These are phyloP conservation scores for Rubia tinctorum DNA, from an alignment of 305 asterid species.

Conservation along the genomic window DNA sequence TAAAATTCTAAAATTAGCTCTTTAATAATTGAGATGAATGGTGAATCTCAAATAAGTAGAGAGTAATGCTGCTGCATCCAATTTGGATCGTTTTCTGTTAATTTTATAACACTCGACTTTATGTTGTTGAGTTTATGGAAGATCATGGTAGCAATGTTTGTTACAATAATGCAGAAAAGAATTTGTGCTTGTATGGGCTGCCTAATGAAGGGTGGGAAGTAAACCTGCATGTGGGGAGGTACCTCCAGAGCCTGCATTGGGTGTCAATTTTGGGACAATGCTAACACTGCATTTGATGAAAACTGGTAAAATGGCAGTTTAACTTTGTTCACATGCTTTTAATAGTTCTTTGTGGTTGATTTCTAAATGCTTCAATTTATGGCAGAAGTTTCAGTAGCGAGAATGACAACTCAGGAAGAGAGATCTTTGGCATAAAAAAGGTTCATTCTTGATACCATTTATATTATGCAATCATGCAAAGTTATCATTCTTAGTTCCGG, in stretches of 20 bases:
- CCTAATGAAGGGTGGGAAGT: no score
- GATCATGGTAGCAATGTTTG: neutral
- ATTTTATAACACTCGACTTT: neutral
- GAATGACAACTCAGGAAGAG: constrained; percentile 35
- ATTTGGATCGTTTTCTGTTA: no score
- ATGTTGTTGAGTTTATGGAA: neutral
- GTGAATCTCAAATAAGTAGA: constrained; percentile 99
- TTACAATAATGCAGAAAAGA: constrained; percentile 44
- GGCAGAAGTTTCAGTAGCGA: constrained; percentile 26
- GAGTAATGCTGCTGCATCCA: constrained; percentile 70
- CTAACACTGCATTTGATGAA: constrained; percentile 43
- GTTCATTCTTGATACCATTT: constrained; percentile 33
- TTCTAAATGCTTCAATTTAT: constrained; percentile 24
- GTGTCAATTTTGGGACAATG: no score
- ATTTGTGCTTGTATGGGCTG: constrained; percentile 52
- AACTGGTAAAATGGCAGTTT: constrained; percentile 47
- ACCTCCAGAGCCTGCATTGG: no score
- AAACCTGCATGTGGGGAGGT: no score
- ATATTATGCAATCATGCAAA: neutral
- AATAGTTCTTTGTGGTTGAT: constrained; percentile 3
- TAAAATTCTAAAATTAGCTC: neutral
- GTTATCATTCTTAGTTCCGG: neutral
- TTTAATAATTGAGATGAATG: constrained; percentile 31
- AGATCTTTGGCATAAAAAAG: no score
- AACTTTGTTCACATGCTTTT: constrained; percentile 7